These are phyloP conservation scores for Fusarium austroafricanum DNA, from an alignment of 2,329 filamentous ascomycete genomes.

Conservation along the genomic window DNA sequence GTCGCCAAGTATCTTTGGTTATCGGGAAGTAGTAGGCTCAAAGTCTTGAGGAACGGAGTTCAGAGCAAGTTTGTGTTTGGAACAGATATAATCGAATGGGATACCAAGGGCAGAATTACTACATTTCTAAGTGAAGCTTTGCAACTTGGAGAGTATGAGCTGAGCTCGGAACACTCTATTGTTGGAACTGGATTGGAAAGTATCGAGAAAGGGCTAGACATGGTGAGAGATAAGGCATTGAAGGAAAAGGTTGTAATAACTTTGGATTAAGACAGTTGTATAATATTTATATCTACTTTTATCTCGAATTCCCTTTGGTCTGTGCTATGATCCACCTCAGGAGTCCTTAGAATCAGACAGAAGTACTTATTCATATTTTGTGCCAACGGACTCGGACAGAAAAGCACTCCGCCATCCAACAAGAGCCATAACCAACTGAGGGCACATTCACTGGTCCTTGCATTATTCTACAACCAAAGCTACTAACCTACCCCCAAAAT, in stretches of 20 bases:
- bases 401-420: too few species aligned
- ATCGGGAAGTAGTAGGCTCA: neutral
- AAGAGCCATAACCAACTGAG: too few species aligned
- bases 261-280: neutral
- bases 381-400: too few species aligned
- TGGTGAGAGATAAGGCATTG: neutral
- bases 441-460: too few species aligned
- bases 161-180: neutral
- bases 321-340: too few species aligned
- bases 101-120: neutral
- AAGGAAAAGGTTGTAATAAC: neutral
- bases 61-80: constrained; percentile 20
- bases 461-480: too few species aligned
- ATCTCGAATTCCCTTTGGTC: too few species aligned
- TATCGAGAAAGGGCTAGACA: neutral
- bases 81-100: constrained; percentile 3
- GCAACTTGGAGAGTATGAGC: neutral
- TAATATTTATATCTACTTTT: too few species aligned
- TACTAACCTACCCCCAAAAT: too few species aligned
- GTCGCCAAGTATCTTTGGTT: constrained; percentile 18
- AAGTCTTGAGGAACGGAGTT: neutral
- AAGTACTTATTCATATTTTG: too few species aligned
- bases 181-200: neutral
- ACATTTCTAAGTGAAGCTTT: neutral
- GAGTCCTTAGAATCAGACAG: too few species aligned